Base-by-base conservation (phyloP, 495 filamentous ascomycete species). In the Neurospora tetraspora region DNA sequence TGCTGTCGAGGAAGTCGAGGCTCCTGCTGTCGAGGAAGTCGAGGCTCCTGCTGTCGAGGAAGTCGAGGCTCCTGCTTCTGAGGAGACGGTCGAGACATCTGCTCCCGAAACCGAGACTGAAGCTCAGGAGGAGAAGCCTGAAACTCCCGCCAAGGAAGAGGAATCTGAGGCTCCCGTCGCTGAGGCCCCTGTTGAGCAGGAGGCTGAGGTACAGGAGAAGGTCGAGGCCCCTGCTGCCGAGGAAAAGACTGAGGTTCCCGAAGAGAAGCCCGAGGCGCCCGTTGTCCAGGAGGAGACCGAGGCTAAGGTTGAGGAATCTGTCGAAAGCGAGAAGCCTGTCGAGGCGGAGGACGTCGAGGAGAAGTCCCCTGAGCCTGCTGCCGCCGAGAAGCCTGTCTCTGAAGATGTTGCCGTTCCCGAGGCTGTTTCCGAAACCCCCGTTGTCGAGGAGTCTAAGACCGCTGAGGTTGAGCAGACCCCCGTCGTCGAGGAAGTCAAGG, bases 391-490 rank as follows among this genome's bases (percentile, higher is more conserved):
- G 53, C 38, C 69, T 47, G 40, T 61, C 34, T 20, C 36, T 20
- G 59, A 76, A 45, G 71, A 71, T 9, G 47, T 27, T 20, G 9
- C 36, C 37, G 20, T n/a, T 18, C 39, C 37, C 18, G 47, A 73
- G 14, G 31, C 36, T n/a, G 11, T 40, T 10, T 16, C 36, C 23
- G 39, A 74, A 42, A 71, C 75, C 74, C 43, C 68, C 73, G 20
- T 71, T 43, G 20, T 74, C 69, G 36, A 72, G 45, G 43, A 76
- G 42, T 18, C 39, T 43, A 69, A 75, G 36, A 40, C 72, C 59
- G 74, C 76, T 23, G 71, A 74, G 73, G 71, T 20, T 61, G 53
- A 61, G 53, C 53, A 61, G 27, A 16, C 73, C 47, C 68, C 69
- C 11, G 69, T 70, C 47, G 65, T 73, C 36, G 75, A 75, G 23